Evolutionary conservation across 495 filamentous ascomycete genomes (phyloP), one percentile per base, ranked within the genome.

Genomic region (Chaetomidium leptoderma): DNA sequence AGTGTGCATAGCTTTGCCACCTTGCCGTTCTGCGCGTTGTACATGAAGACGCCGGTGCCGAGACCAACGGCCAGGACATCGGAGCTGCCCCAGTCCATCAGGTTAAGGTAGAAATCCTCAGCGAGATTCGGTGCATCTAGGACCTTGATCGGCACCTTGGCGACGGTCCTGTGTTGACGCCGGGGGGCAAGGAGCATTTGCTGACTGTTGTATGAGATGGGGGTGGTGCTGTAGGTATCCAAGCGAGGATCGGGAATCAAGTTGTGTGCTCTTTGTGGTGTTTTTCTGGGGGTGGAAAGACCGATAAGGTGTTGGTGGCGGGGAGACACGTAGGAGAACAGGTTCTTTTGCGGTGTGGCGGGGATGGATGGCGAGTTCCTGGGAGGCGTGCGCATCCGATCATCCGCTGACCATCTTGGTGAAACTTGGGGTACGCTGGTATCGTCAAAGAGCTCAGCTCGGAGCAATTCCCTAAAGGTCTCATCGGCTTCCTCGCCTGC

Each of bases 61-160:
- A 98, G 73, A 0, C 93, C 93, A 29, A 98, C 93, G 14, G 91
- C 95, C 8, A 98, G 74, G 23, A 96, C 84, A 72, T 97, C 93
- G 61, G 86, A 90, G 63, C 87, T 92, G n/a, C 95, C 93, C 93
- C 93, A 98, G 63, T 98, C 93, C 2, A 98, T 92, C 26, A 98
- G 72, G 63, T 98, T 98, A 30, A 98, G 75, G 64, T 98, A 98
- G 70, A 97, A 98, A 69, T 98, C 95, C 63, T 98, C 93, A 27
- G 91, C 91, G 16, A 98, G 71, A 59, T 97, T 93, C 14, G 93
- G 93, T 0, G 95, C 93, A 78, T 98, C 93, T 4, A 98, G 78
- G 7, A 98, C 93, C 71, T 97, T 98, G 76, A 91, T 97, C 1
- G 93, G 93, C 0, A 97, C 92, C 70, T 97, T 97, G 70, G 87